Evolutionary conservation across 2,329 filamentous ascomycete genomes (phyloP).

Genomic region (Nemania abortiva): DNA sequence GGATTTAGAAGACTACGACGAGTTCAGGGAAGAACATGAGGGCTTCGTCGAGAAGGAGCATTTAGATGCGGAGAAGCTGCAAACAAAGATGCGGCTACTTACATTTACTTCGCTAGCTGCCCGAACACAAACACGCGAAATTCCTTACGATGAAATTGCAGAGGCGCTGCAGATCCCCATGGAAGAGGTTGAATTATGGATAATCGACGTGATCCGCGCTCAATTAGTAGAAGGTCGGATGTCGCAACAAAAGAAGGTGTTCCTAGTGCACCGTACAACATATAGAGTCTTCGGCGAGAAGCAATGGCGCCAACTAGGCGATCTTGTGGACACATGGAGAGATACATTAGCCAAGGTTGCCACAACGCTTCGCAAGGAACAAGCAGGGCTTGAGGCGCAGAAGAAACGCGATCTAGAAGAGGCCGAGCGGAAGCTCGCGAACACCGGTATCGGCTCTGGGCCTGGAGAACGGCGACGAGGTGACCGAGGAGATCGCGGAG

Average conservation of each 20-base stretch:
- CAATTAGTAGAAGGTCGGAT: constrained; percentile 97
- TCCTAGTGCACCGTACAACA: constrained; percentile 94
- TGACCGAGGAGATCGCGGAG: constrained; percentile 45
- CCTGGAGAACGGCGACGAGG: constrained; percentile 52
- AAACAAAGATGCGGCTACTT: constrained; percentile 95
- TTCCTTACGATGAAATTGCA: constrained; percentile 88
- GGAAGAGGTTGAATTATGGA: constrained; percentile 96
- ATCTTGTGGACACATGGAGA: constrained; percentile 91
- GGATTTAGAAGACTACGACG: constrained; percentile 93
- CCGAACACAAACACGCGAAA: constrained; percentile 83
- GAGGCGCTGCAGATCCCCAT: constrained; percentile 84
- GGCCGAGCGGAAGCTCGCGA: constrained; percentile 74
- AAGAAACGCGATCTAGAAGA: constrained; percentile 82
- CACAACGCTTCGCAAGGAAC: constrained; percentile 81
- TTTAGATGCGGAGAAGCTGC: constrained; percentile 78
- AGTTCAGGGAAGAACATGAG: constrained; percentile 92
- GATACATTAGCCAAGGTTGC: constrained; percentile 83
- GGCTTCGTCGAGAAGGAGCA: constrained; percentile 84
- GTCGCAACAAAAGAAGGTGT: constrained; percentile 90
- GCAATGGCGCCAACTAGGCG: constrained; percentile 96
- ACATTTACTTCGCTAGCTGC: constrained; percentile 92
- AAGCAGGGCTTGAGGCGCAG: constrained; percentile 80
- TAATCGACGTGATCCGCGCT: constrained; percentile 96
- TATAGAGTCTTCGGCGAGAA: constrained; percentile 98
- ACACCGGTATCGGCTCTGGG: constrained; percentile 54